phyloP scores from a whole-genome alignment of 78 protist genomes.

The Diacronema lutheri region DNA sequence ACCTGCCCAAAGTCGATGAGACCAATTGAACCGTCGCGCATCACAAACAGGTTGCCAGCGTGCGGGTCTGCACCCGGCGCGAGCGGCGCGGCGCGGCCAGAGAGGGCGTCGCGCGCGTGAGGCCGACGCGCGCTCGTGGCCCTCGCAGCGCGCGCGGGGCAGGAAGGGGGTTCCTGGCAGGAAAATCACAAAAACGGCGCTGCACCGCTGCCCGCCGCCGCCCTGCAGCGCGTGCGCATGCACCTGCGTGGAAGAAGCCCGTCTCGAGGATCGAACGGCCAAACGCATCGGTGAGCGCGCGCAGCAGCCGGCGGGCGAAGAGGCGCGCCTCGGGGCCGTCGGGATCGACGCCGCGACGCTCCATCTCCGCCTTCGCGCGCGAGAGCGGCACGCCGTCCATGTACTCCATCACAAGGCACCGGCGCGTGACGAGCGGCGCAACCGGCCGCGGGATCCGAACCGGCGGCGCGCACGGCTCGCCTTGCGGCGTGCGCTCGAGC shows the following conservation, averaged over 20 bases:
- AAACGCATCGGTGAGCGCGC: conserved; percentile 35
- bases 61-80: too few species aligned
- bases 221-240: too few species aligned
- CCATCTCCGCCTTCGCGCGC: conserved; percentile 4
- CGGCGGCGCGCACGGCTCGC: background rate
- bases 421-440: conserved; percentile 6
- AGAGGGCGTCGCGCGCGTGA: too few species aligned
- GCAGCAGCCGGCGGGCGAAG: background rate
- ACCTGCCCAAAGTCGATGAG: conserved; percentile 62
- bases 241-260: conserved; percentile 60
- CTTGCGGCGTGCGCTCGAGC: background rate
- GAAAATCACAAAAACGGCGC: too few species aligned
- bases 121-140: too few species aligned
- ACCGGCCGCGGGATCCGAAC: background rate
- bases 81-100: too few species aligned
- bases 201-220: too few species aligned
- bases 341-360: background rate
- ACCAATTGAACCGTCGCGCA: conserved; percentile 50
- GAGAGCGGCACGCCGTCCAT: conserved; percentile 37
- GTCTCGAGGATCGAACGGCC: conserved; percentile 30
- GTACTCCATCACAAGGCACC: conserved; percentile 53
- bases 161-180: too few species aligned
- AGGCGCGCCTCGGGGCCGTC: background rate
- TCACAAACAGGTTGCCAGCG: conserved; percentile 56
- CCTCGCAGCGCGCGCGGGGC: too few species aligned